Percentiles rank a stretch among this genome's conserved stretches.
Conservation (phyloP, 2,329 filamentous ascomycete genomes). For the Tolypocladium sp. region DNA sequence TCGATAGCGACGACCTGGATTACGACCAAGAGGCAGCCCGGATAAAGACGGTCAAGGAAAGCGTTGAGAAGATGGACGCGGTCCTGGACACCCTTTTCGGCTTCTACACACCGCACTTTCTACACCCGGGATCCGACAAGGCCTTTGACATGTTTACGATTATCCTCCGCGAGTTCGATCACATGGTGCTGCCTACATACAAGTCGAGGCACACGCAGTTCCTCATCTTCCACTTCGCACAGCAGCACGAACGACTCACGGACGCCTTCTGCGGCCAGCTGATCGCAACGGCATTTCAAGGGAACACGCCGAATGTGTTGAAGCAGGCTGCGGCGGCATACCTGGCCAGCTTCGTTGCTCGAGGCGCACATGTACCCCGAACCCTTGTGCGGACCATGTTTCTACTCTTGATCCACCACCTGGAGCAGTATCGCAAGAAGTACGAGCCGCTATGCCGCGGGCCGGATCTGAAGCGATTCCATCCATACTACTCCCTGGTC, state of each 20-base stretch:
- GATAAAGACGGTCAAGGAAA: constrained; percentile 66
- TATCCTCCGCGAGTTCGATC: constrained; percentile 76
- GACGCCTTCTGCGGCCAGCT: constrained; percentile 77
- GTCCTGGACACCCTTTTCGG: constrained; percentile 83
- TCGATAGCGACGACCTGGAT: constrained; percentile 60
- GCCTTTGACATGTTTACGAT: constrained; percentile 68
- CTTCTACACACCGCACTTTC: constrained; percentile 68
- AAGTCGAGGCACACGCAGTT: constrained; percentile 93
- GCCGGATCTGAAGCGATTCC: constrained; percentile 76
- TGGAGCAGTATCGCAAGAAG: constrained; percentile 63
- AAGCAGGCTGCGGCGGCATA: constrained; percentile 86
- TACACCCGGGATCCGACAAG: constrained; percentile 55
- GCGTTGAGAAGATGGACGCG: constrained; percentile 83
- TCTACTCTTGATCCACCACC: constrained; percentile 64
- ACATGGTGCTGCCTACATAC: constrained; percentile 82
- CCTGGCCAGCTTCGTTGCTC: constrained; percentile 86
- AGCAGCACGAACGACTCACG: constrained; percentile 67
- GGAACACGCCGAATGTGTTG: constrained; percentile 60
- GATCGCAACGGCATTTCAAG: constrained; percentile 37
- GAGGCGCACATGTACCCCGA: constrained; percentile 72
- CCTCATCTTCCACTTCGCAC: constrained; percentile 89
- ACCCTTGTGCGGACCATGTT: constrained; percentile 77
- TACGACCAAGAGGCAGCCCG: constrained; percentile 53
- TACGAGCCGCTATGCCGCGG: constrained; percentile 70
- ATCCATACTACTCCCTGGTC: constrained; percentile 78